Evolutionary conservation across 768 basidiomycete species (phyloP), one percentile per base, ranked within the genome.

Genomic region (Arthromyces matolae): DNA sequence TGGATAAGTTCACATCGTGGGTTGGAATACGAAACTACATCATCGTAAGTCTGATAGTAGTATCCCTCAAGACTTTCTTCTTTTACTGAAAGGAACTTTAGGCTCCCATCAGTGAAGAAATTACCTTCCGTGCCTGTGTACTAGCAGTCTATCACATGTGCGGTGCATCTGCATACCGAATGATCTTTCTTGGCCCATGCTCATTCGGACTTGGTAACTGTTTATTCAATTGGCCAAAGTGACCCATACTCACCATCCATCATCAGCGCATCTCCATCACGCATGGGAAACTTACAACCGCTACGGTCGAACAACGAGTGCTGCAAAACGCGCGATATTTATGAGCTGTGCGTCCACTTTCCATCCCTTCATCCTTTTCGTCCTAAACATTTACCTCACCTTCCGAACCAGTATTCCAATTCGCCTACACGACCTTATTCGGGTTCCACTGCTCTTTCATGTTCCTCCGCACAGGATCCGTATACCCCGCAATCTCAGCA

Each of bases 61-160:
- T 12, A 48, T 18, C 8, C n/a, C n/a, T n/a, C n/a, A n/a, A n/a
- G n/a, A n/a, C n/a, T n/a, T n/a, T n/a, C n/a, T n/a, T n/a, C n/a
- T n/a, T n/a, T n/a, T 23, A 12, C 18, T 43, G 24, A 28, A 12
- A 23, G 20, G 10, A 50, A 43, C 73, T 27, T 72, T 71, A 93
- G 92, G 93, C 78, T 3, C 95, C 95, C 0, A 65, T 93, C 27
- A 94, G 94, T 0, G 95, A 99, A 68, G 95, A 98, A 65, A 49
- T 96, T 20, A 89, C 91, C 7, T 98, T 96, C 62, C 75, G 96
- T 22, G 83, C 89, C 0, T 93, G 91, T 61, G 77, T 95, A 23
- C 71, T 96, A 16, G 71, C 84, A 2, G 75, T 83, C 7, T 87
- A 89, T 55, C 73, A 82, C 46, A 75, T 95, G 42, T 78, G 84